Evolutionary conservation across 176 grass and related monocot species (phyloP).

Genomic region (Hordeum marinum): DNA sequence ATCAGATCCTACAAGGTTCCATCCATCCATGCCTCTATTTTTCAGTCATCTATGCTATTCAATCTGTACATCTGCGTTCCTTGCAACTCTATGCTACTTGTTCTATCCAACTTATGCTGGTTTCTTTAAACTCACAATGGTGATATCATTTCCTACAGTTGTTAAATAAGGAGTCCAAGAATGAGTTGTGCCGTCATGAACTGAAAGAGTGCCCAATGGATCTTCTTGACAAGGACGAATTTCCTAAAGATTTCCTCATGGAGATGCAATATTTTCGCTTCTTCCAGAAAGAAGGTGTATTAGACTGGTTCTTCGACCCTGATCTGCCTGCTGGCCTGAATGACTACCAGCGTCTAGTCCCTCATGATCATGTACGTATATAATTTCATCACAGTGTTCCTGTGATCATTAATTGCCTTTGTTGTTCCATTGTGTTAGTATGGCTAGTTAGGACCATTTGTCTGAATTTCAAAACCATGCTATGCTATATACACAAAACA

Average conservation of each 20-base stretch:
- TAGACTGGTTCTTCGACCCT: slow-evolving; percentile 11
- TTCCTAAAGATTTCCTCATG: not conserved
- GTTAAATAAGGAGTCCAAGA: not conserved
- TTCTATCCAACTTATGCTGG: not conserved
- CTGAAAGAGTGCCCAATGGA: not conserved
- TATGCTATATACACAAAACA: not conserved
- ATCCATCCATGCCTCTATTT: not conserved
- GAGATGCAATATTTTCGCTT: not conserved
- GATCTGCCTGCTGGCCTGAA: not conserved
- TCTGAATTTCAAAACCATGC: no score
- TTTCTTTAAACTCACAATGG: not conserved
- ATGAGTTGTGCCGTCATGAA: not conserved
- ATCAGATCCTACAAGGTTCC: slow-evolving; percentile 20
- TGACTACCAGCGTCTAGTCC: slow-evolving; percentile 32
- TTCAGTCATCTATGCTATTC: not conserved
- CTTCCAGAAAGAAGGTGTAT: not conserved
- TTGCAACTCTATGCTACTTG: no score
- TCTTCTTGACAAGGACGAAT: not conserved
- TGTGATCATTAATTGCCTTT: not conserved
- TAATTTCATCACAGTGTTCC: not conserved
- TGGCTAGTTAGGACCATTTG: no score
- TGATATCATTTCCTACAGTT: not conserved
- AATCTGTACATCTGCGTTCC: not conserved
- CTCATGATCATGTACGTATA: not conserved
- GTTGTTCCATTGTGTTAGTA: not conserved